Evolutionary conservation across 441 rosid species (phyloP), one percentile per base, ranked within the genome.

Genomic region (Brassica hybrid): DNA sequence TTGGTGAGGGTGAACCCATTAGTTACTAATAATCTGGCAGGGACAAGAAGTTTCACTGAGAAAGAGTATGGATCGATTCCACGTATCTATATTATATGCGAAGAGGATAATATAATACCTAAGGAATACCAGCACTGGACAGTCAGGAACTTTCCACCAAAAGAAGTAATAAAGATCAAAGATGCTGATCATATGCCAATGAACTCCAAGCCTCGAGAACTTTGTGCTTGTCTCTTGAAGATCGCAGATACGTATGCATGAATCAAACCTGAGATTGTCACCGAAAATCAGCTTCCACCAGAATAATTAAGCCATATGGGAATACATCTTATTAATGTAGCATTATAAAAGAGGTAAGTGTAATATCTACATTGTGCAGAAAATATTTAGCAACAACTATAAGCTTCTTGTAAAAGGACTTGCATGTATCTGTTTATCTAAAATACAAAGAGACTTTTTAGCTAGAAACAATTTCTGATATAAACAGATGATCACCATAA

Each of bases 1-100:
- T 62, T 86, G 71, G n/a, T 65, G 27, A 85, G 89, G 71, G 80
- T 86, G 1, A 70, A 75, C 32, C 83, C 86, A 0, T 16, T 81
- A 3, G 77, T 71, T 66, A 4, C 50, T 0, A 1, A 76, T 21
- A 86, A 82, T 60, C 59, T 87, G 34, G 27, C 75, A 18, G 80
- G 67, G 70, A 59, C 58, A 0, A 57, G 1, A 7, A 74, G 81
- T 7, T 84, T 81, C 1, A 71, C 77, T 4, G 57, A 34, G 14
- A 80, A 82, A 59, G 76, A 83, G 2, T 88, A 81, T 18, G 86
- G 90, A n/a, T 80, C 82, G 0, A 69, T 87, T 5, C 16, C 27
- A 0, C 64, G 81, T 52, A 79, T 74, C 13, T 83, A 23, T 52
- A 56, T 83, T 2, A 9, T 71, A 8, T 79, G 84, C 45, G 66